A percentile compares a stretch with the other conserved stretches of the same genome.
These are phyloP conservation scores for Phylloporus sp. DNA, from an alignment of 768 basidiomycete species.

Conservation along the genomic window DNA sequence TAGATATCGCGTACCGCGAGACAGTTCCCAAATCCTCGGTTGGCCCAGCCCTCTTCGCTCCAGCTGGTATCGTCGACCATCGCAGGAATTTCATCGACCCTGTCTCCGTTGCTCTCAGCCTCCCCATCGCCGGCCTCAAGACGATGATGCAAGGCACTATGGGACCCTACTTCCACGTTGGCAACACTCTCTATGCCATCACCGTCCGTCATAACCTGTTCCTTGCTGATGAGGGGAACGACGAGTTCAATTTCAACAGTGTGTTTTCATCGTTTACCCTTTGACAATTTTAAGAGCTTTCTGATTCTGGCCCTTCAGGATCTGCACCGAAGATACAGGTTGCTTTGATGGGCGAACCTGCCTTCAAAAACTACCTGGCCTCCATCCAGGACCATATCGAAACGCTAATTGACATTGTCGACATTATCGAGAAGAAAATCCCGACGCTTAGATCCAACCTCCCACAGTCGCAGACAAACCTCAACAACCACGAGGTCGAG, in stretches of 20 bases:
- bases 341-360: neutral
- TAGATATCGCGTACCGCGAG: neutral
- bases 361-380: neutral
- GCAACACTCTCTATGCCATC: neutral
- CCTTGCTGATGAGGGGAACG: neutral
- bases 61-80: neutral
- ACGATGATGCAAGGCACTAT: neutral
- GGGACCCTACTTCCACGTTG: neutral
- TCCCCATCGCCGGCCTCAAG: neutral
- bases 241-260: neutral
- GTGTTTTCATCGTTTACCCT: neutral
- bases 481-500: no score
- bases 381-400: neutral
- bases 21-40: neutral
- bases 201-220: neutral
- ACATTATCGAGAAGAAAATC: no score
- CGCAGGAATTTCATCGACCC: neutral
- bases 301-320: neutral
- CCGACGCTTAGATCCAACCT: no score
- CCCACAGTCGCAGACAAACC: no score
- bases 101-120: neutral
- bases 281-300: neutral
- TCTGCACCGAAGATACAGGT: neutral
- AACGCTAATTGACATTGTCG: no score
- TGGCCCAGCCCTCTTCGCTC: neutral